phyloP scores from a whole-genome alignment of 208 protist genomes.

The Leishmania tarentolae region DNA sequence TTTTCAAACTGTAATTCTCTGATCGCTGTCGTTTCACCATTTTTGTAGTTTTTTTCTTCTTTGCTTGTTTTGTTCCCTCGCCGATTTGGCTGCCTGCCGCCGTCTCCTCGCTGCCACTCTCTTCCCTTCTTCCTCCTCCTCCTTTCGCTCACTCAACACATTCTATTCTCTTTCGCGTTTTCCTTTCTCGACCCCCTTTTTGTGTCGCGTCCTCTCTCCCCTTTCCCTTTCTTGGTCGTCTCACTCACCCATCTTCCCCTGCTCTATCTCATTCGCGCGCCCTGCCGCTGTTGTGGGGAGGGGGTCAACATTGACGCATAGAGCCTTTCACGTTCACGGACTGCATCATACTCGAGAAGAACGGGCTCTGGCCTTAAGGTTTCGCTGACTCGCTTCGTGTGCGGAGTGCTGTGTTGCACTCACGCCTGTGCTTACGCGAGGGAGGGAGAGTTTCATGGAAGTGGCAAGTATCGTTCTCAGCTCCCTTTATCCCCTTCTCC shows the following conservation, averaged over 20 bases:
- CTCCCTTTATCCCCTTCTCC: background rate
- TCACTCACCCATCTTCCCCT: background rate
- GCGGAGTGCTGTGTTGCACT: background rate
- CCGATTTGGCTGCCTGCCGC: background rate
- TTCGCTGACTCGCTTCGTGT: background rate
- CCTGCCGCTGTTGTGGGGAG: background rate
- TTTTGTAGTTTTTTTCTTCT: background rate
- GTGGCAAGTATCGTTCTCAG: constrained; percentile 6
- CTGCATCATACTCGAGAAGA: background rate
- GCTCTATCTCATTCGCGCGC: background rate
- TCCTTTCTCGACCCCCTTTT: background rate
- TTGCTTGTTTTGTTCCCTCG: background rate
- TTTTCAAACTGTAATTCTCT: constrained; percentile 4
- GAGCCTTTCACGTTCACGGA: background rate
- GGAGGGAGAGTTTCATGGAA: background rate
- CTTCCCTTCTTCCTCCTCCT: background rate
- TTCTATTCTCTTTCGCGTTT: constrained; percentile 6
- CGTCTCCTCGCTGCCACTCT: background rate
- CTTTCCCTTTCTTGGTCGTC: background rate
- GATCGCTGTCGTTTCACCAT: constrained; percentile 5
- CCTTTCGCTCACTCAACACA: constrained; percentile 5
- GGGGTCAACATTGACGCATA: background rate
- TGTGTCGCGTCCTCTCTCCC: background rate
- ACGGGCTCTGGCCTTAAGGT: background rate
- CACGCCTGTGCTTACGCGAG: background rate